These are phyloP conservation scores for Fusarium fracticaudum DNA, from an alignment of 2,329 filamentous ascomycete genomes.

Conservation along the genomic window DNA sequence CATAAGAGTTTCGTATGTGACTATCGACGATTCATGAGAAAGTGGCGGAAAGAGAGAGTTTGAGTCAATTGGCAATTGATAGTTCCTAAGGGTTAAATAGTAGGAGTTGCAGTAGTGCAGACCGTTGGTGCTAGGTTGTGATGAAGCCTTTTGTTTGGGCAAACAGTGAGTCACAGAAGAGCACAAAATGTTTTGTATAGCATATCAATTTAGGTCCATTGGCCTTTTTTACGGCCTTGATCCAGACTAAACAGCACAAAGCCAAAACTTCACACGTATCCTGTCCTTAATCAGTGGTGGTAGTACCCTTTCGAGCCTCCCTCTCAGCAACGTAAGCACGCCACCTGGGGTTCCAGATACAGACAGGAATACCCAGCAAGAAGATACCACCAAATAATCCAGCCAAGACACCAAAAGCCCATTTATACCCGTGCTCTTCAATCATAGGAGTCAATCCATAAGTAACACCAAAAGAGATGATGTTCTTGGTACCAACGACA, in stretches of 20 bases:
- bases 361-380: slow-evolving; percentile 25
- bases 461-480: slow-evolving; percentile 7
- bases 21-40: too few relatives aligned
- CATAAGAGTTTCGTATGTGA: too few relatives aligned
- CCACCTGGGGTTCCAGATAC: slow-evolving; percentile 24
- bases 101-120: not conserved
- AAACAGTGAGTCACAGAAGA: not conserved
- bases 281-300: not conserved
- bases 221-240: fast-evolving
- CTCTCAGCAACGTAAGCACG: slow-evolving; percentile 12
- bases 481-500: slow-evolving; percentile 11
- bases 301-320: slow-evolving; percentile 1
- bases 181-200: not conserved
- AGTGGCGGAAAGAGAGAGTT: not conserved
- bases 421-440: not conserved
- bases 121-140: fast-evolving
- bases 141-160: fast-evolving
- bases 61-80: fast-evolving
- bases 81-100: fast-evolving
- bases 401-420: slow-evolving; percentile 6
- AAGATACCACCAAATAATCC: slow-evolving; percentile 26
- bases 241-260: not conserved
- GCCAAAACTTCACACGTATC: not conserved
- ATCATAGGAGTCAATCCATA: slow-evolving; percentile 11
- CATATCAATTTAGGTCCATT: not conserved